Base-by-base conservation (phyloP, 2,329 filamentous ascomycete species). In the Clarireedia paspali region DNA sequence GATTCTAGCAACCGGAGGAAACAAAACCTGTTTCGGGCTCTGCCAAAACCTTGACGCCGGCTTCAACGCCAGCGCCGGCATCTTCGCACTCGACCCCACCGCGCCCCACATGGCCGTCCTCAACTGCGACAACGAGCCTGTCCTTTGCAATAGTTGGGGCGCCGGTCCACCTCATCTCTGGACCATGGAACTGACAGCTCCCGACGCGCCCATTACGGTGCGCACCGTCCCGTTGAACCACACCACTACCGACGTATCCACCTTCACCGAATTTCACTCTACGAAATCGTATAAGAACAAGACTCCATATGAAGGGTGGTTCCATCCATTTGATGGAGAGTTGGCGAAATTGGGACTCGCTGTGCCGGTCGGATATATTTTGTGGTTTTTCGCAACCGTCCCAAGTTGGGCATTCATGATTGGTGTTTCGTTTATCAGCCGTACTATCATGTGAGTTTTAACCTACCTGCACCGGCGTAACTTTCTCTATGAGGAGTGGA, bases 391-490 rank as follows among this genome's bases (percentile, higher is more conserved):
- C 66, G 77, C 79, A 64, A 72, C 86, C 49, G 72, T 89, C 57
- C 81, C 88, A 57, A 83, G 85, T 75, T 92, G 88, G 88, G 72
- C 82, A 55, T 84, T 90, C 67, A 91, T 92, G 88, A 77, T 92
- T 63, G 69, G 81, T 49, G 77, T 92, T 64, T 88, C 85, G 53
- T 83, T 91, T 69, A 67, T 87, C 61, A 89, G 84, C 77, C 80
- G 88, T 68, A 80, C 76, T 57, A 80, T 91, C 71, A 90, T 91
- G 88, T 90, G 75, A 80, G 86, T 77, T 47, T 10, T 10, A 10
- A 30, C 6, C 27, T 30, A 30, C 27, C 10, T 30, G 2, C 7
- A 4, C 27, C 7, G 10, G 6, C 7, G 6, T 7, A 10, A 30
- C 7, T 9, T 30, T 2, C 6, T 10, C 27, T 30, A 30, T 30